phyloP scores from a whole-genome alignment of 768 basidiomycete species.

The Ephemerocybe angulata region DNA sequence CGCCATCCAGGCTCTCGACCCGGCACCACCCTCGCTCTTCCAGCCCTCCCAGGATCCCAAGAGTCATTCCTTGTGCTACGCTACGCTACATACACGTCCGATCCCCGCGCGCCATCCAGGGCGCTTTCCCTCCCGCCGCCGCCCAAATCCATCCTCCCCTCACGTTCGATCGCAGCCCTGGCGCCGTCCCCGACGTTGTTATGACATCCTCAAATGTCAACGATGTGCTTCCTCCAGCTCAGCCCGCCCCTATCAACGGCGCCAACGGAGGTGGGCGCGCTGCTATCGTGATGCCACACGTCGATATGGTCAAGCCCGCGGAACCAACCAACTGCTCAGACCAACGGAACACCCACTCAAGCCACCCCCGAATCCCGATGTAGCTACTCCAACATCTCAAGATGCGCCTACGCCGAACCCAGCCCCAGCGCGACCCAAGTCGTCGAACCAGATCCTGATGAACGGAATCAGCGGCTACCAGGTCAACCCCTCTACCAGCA shows the following conservation, averaged over 20 bases:
- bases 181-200: too few species aligned
- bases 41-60: conserved; percentile 2
- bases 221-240: conserved; percentile 25
- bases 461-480: conserved; percentile 48
- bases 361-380: conserved; percentile 23
- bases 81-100: too few species aligned
- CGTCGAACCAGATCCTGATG: conserved; percentile 35
- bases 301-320: conserved; percentile 39
- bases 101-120: too few species aligned
- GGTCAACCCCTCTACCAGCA: conserved; percentile 35
- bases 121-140: too few species aligned
- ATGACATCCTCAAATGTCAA: too few species aligned
- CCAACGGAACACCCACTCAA: conserved; percentile 26
- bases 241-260: conserved; percentile 34
- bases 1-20: conserved; percentile 53
- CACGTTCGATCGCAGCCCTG: too few species aligned
- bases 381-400: conserved; percentile 11
- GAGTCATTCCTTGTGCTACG: too few species aligned
- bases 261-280: conserved; percentile 29
- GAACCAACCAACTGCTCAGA: conserved; percentile 33
- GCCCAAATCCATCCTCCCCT: too few species aligned
- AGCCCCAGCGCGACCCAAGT: conserved; percentile 40
- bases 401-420: conserved; percentile 18
- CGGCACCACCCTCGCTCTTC: conserved; percentile 31
- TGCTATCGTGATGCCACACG: conserved; percentile 45